These are phyloP conservation scores for Wickerhamomyces alni DNA, from an alignment of 805 yeast species.

Conservation along the genomic window DNA sequence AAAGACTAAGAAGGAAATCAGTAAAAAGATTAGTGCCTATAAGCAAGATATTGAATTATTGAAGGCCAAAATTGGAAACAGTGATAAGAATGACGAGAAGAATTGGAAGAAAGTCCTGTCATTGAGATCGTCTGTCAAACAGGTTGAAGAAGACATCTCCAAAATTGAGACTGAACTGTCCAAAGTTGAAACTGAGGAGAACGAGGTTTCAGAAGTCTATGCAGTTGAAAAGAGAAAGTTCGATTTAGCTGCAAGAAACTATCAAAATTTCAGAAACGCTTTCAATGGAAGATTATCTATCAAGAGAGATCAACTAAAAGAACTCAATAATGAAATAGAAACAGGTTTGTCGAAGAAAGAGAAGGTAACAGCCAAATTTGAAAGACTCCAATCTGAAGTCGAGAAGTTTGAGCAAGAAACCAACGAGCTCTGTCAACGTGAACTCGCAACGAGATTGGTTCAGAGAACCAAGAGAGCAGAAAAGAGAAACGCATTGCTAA, in stretches of 20 bases:
- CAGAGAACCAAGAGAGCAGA: conserved; percentile 17
- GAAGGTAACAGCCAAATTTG: conserved; percentile 24
- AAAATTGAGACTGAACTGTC: conserved; percentile 12
- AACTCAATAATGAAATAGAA: conserved; percentile 25
- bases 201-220: conserved; percentile 33
- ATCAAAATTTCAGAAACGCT: conserved; percentile 26
- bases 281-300: conserved; percentile 21
- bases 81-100: conserved; percentile 52
- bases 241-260: conserved; percentile 29
- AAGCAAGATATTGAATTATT: conserved; percentile 52
- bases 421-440: conserved; percentile 9
- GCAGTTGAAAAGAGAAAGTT: conserved; percentile 31
- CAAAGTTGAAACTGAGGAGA: conserved; percentile 20
- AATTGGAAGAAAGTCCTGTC: conserved; percentile 22
- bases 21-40: conserved; percentile 44
- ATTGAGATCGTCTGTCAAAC: conserved; percentile 17
- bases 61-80: conserved; percentile 39
- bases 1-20: conserved; percentile 50
- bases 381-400: conserved; percentile 21
- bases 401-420: conserved; percentile 11
- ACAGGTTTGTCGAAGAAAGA: conserved; percentile 28
- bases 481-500: conserved; percentile 16
- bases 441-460: conserved; percentile 9
- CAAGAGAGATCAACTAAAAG: conserved; percentile 17
- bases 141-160: conserved; percentile 20